Evolutionary conservation across 305 asterid genomes (phyloP), one percentile per base, ranked within the genome.

Genomic region (Fraxinus albicans): DNA sequence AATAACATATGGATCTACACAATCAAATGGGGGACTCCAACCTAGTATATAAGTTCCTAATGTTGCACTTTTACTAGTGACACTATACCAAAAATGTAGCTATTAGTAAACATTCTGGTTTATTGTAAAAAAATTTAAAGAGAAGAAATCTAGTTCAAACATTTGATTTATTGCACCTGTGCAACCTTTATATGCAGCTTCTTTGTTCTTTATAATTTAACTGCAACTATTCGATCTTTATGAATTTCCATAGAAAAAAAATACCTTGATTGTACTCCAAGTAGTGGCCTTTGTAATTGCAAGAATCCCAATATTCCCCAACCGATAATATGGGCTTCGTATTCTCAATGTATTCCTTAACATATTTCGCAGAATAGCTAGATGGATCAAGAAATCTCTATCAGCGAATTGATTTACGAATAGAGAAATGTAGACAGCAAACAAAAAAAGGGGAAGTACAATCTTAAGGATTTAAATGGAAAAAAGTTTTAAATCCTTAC

Each of bases 231-330:
- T 69, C 2, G n/a, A 29, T 70, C 76, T 29, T 12, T 13, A 10
- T 70, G 21, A 70, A 81, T 82, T 73, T 23, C 34, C 42, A 67
- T 13, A 2, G 53, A 79, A 38, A 75, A 80, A 13, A 25, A 31
- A 81, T 90, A 93, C 99, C 98, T 94, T 96, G 99, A 83, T 93
- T 93, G 92, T 92, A 90, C 83, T 94, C 98, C 97, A 96, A 89
- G 86, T 85, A 77, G 77, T 79, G 73, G 82, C 93, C 98, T 60
- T 34, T 93, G 90, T 96, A 96, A 78, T 94, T 93, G 93, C 98
- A 94, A 78, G 97, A 81, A 89, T 93, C 98, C 99, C 99, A 94
- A 73, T 89, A 92, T 86, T 96, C 99, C 44, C 99, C 99, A 53
- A 96, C 94, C 47, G 95, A 91, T 86, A 96, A 94, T 84, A 92